These are phyloP conservation scores for Paragyromitra xinjiangensis DNA, from an alignment of 495 filamentous ascomycete genomes.

Conservation along the genomic window DNA sequence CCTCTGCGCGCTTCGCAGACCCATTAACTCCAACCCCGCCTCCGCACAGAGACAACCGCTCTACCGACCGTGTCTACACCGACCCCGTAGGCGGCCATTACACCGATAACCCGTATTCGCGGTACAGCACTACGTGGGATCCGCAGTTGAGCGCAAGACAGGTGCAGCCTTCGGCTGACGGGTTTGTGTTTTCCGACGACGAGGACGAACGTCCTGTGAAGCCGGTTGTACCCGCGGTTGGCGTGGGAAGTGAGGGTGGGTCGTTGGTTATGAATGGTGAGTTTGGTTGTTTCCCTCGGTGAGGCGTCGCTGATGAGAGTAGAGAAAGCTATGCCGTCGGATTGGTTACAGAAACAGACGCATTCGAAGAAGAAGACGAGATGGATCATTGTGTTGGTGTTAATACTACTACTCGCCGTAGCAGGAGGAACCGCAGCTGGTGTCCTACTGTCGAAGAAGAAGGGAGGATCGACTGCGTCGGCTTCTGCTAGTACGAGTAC, in stretches of 20 bases:
- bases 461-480: not conserved
- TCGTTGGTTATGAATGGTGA: constrained; percentile 34
- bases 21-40: constrained; percentile 5
- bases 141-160: constrained; percentile 45
- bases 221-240: not conserved
- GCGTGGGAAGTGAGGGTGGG: constrained; percentile 25
- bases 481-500: constrained; percentile 30
- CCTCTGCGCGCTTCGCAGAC: constrained; percentile 33
- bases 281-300: not conserved
- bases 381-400: constrained; percentile 72
- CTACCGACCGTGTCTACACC: constrained; percentile 35
- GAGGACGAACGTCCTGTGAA: constrained; percentile 39
- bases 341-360: constrained; percentile 68
- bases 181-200: constrained; percentile 53
- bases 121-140: constrained; percentile 56
- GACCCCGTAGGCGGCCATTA: constrained; percentile 55
- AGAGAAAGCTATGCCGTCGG: constrained; percentile 57
- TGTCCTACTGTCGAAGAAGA: constrained; percentile 66
- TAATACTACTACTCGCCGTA: constrained; percentile 73
- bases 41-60: constrained; percentile 7
- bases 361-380: constrained; percentile 72
- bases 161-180: constrained; percentile 35
- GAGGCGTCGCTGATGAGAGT: not conserved
- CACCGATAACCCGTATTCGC: constrained; percentile 55
- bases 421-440: constrained; percentile 81